A percentile compares a stretch with the other conserved stretches of the same genome.
Conservation (phyloP, 129 eudicot species). For the Chrysanthemum makinoi region DNA sequence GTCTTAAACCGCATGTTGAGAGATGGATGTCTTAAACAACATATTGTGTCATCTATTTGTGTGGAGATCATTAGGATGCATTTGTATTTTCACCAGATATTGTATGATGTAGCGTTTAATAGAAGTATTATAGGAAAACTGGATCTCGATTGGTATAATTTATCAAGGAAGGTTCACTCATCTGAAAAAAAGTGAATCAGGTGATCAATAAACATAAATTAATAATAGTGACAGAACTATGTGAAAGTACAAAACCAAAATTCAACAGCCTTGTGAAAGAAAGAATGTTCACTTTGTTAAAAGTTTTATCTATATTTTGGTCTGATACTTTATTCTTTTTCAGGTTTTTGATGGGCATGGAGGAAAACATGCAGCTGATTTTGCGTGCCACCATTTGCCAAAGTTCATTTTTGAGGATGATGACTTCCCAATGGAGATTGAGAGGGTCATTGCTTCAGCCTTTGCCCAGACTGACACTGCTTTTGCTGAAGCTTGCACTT, state of each 20-base stretch:
- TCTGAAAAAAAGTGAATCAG: too few species aligned
- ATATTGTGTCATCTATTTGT: not conserved
- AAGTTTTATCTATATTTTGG: not conserved
- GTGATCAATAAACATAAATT: too few species aligned
- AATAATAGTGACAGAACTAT: too few species aligned
- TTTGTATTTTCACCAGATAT: conserved; percentile 2
- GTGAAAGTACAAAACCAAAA: too few species aligned
- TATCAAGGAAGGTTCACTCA: too few species aligned
- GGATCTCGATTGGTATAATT: not conserved
- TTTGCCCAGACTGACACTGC: conserved; percentile 86
- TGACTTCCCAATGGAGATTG: conserved; percentile 68
- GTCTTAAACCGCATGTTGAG: not conserved
- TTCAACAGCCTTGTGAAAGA: too few species aligned
- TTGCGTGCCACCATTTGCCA: conserved; percentile 86
- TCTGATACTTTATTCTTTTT: not conserved
- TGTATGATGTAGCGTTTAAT: not conserved
- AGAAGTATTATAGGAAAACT: not conserved
- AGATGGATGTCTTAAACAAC: not conserved
- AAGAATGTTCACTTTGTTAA: too few species aligned
- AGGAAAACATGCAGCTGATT: conserved; percentile 97
- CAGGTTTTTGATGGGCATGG: conserved; percentile 99
- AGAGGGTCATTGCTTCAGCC: conserved; percentile 69
- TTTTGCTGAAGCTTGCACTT: conserved; percentile 90
- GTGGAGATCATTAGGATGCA: not conserved
- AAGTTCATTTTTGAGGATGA: conserved; percentile 71